Conservation (phyloP, 495 filamentous ascomycete genomes). For the Aspergillus sclerotiicarbonarius region DNA sequence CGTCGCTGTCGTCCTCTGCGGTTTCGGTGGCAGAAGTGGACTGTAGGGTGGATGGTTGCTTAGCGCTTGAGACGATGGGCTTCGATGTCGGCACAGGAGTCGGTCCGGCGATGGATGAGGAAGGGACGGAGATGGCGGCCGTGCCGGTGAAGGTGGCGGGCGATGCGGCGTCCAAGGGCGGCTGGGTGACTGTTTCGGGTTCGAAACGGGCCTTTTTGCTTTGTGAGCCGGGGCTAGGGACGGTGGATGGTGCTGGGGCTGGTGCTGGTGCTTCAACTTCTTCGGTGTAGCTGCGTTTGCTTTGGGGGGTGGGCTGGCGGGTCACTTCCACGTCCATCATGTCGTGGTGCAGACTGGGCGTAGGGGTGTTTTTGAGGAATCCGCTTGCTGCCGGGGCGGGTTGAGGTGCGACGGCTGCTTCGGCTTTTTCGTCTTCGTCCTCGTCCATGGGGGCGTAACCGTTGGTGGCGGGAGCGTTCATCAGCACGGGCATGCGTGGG, state of each 20-base stretch:
- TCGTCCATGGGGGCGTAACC: conserved; percentile 30
- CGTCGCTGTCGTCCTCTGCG: conserved; percentile 45
- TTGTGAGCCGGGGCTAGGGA: conserved; percentile 13
- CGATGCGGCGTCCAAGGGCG: conserved; percentile 10
- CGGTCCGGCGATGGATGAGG: background rate
- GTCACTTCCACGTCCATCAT: conserved; percentile 20
- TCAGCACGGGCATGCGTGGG: conserved; percentile 60
- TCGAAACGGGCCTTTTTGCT: conserved; percentile 38
- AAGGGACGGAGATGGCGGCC: conserved; percentile 13
- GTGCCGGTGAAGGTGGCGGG: conserved; percentile 17
- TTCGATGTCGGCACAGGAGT: background rate
- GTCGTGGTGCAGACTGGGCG: conserved; percentile 16
- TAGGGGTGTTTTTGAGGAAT: conserved; percentile 29
- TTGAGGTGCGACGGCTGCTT: conserved; percentile 22
- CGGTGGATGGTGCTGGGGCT: background rate
- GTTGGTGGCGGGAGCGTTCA: conserved; percentile 29
- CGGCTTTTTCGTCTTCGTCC: conserved; percentile 47
- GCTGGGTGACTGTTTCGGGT: conserved; percentile 1
- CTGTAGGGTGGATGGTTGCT: conserved; percentile 1
- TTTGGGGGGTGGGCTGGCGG: conserved; percentile 12
- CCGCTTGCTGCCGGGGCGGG: conserved; percentile 19
- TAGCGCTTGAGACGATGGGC: background rate
- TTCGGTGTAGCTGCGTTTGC: conserved; percentile 37
- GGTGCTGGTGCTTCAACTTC: conserved; percentile 20
- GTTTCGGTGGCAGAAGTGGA: conserved; percentile 7